A percentile compares a stretch with the other conserved stretches of the same genome.
Conservation (phyloP, 768 basidiomycete genomes). For the Suillus discolor region DNA sequence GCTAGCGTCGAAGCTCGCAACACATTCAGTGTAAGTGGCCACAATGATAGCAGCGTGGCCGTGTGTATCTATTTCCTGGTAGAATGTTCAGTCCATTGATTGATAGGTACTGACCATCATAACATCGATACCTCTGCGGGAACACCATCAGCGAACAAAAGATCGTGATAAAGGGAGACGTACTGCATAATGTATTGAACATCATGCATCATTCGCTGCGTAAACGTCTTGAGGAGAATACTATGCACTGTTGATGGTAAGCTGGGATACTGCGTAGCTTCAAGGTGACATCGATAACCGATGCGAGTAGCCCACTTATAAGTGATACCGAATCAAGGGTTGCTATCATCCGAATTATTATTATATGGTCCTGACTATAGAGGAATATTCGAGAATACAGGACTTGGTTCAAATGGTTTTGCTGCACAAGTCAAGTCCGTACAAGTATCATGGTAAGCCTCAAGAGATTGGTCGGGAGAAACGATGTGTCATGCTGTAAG, state of each 20-base stretch:
- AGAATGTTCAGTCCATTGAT: background rate
- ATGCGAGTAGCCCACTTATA: background rate
- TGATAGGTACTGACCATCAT: constrained; percentile 34
- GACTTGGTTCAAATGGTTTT: background rate
- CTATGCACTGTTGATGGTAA: constrained; percentile 48
- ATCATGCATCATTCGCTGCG: constrained; percentile 38
- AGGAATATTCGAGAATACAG: background rate
- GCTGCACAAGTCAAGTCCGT: background rate
- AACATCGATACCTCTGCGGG: constrained; percentile 66
- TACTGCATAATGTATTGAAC: constrained; percentile 59
- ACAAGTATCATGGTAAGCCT: background rate
- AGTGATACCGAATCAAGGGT: background rate
- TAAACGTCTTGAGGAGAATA: constrained; percentile 34
- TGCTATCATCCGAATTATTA: background rate
- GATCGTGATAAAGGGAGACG: constrained; percentile 27
- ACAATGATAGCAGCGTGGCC: constrained; percentile 72
- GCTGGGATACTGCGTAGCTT: constrained; percentile 38
- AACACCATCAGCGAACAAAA: too few relatives aligned
- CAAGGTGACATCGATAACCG: background rate
- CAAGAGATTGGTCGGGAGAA: background rate
- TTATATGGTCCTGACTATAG: background rate
- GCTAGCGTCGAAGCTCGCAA: constrained; percentile 54
- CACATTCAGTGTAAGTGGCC: constrained; percentile 62
- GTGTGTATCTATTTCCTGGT: constrained; percentile 73
- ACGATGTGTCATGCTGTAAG: background rate